These are phyloP conservation scores for Ustilago lituana DNA, from an alignment of 1,284 basidiomycete species.

Conservation along the genomic window DNA sequence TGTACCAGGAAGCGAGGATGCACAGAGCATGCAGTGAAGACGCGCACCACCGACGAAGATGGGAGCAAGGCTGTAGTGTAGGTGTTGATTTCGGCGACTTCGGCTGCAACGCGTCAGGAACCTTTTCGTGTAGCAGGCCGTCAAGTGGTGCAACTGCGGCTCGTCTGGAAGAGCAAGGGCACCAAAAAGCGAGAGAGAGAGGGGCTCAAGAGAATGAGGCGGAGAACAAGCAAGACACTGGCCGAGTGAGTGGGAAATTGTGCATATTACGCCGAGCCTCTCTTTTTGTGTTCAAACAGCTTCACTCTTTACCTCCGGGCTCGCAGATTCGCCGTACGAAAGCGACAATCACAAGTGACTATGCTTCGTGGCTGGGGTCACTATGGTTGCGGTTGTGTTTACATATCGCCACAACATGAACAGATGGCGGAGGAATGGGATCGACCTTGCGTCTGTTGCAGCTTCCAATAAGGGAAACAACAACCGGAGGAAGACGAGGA, in stretches of 20 bases:
- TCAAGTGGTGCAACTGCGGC: background rate
- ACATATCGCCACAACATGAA: no score
- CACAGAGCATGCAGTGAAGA: conserved; percentile 28
- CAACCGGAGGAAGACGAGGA: background rate
- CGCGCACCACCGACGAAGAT: conserved; percentile 5
- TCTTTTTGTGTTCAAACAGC: no score
- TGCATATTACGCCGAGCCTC: conserved; percentile 38
- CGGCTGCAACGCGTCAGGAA: conserved; percentile 12
- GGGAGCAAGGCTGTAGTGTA: background rate
- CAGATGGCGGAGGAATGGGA: background rate
- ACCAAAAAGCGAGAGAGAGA: no score
- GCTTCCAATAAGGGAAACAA: background rate
- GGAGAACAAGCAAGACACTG: background rate
- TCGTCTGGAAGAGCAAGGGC: no score
- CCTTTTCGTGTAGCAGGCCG: background rate
- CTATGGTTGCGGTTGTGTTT: no score
- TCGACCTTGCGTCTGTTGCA: background rate
- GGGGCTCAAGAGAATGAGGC: background rate
- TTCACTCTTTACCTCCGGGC: background rate
- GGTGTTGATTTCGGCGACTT: conserved; percentile 36
- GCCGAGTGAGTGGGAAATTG: conserved; percentile 18
- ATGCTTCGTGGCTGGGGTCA: background rate
- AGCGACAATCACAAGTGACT: background rate
- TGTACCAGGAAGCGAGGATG: conserved; percentile 2
- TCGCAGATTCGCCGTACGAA: conserved; percentile 1